Conservation (phyloP, 192 early-diverging fungal species). For the Dissophora globulifera region DNA sequence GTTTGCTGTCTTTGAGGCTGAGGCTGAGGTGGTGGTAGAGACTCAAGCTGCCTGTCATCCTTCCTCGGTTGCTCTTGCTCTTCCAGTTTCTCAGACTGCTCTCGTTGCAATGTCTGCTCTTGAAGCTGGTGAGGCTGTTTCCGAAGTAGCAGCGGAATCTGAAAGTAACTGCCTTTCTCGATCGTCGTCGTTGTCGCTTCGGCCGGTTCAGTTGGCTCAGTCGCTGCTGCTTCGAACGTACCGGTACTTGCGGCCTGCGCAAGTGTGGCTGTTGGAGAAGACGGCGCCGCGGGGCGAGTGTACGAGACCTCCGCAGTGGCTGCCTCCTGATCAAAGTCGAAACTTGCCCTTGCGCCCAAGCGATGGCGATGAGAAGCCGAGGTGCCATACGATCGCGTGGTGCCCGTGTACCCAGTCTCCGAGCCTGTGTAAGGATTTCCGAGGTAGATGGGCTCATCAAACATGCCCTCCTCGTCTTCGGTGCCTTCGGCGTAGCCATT, state of each 20-base stretch:
- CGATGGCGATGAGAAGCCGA: not conserved
- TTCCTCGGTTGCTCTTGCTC: too few relatives aligned
- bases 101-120: too few relatives aligned
- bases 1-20: too few relatives aligned
- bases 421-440: slow-evolving; percentile 28
- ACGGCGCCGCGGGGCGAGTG: slow-evolving; percentile 1
- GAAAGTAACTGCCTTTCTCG: too few relatives aligned
- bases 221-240: not conserved
- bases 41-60: too few relatives aligned
- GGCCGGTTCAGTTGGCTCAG: too few relatives aligned
- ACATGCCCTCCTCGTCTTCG: slow-evolving; percentile 25
- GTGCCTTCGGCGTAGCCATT: not conserved
- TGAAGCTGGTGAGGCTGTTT: too few relatives aligned
- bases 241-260: not conserved
- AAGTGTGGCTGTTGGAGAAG: not conserved
- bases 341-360: not conserved
- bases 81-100: too few relatives aligned
- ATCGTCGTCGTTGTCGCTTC: too few relatives aligned
- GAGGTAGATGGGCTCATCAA: slow-evolving; percentile 39
- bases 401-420: not conserved
- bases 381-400: not conserved
- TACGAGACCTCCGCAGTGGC: slow-evolving; percentile 28
- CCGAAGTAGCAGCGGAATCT: too few relatives aligned
- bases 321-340: slow-evolving; percentile 9
- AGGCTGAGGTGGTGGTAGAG: too few relatives aligned